These are phyloP conservation scores for Stipa capillata DNA, from an alignment of 176 grass and related monocot genomes.

Conservation along the genomic window DNA sequence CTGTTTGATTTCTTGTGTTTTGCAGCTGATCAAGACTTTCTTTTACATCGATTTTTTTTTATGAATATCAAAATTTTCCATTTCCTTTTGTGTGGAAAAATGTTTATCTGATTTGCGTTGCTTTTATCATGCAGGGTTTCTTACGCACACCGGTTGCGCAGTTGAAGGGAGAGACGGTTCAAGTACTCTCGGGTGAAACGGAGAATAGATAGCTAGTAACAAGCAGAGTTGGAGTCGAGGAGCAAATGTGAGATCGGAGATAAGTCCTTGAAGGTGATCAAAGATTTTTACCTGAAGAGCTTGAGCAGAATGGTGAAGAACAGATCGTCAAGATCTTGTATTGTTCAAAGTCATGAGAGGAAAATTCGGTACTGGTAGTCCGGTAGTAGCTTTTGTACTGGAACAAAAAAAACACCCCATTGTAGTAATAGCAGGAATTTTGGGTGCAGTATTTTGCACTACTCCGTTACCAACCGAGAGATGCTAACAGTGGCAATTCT, in stretches of 20 bases:
- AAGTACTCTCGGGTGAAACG: neutral
- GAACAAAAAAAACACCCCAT: neutral
- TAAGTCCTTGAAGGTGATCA: neutral
- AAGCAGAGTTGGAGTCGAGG: neutral
- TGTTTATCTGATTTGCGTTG: neutral
- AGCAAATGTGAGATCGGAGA: neutral
- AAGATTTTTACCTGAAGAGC: neutral
- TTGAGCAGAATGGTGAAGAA: neutral
- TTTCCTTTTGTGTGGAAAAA: neutral
- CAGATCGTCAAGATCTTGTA: slow-evolving; percentile 13
- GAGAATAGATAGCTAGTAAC: neutral
- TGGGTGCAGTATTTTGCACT: neutral
- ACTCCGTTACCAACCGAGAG: neutral
- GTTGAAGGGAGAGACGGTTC: neutral
- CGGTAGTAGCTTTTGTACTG: neutral
- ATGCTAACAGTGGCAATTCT: neutral
- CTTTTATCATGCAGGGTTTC: neutral
- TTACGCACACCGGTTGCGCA: neutral
- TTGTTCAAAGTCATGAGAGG: neutral
- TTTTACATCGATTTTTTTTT: neutral
- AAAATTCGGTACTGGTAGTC: neutral
- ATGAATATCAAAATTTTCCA: neutral
- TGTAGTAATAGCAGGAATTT: neutral
- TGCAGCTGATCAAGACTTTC: neutral
- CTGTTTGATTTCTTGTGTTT: neutral